phyloP scores from a whole-genome alignment of 202 grass and related monocot genomes.

The Elaeis oleifera region DNA sequence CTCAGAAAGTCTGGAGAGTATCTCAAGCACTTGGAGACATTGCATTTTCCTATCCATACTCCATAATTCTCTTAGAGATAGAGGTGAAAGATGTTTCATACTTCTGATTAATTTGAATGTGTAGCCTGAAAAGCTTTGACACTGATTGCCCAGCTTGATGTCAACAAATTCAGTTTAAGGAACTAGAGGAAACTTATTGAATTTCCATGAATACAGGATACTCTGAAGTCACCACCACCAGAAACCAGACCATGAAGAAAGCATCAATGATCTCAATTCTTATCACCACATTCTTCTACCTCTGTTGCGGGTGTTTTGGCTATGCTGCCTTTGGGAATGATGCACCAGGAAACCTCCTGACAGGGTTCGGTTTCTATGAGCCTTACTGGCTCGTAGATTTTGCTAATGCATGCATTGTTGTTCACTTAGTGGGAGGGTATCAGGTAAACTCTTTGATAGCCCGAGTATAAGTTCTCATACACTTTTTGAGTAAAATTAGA shows the following conservation, averaged over 20 bases:
- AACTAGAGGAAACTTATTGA: too few species aligned
- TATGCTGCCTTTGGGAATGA: slow-evolving; percentile 66
- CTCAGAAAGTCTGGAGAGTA: slow-evolving; percentile 53
- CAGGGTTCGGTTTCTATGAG: slow-evolving; percentile 65
- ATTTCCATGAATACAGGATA: slow-evolving; percentile 30
- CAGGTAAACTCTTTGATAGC: slow-evolving; percentile 23
- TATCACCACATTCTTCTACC: slow-evolving; percentile 79
- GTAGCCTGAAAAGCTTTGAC: too few species aligned
- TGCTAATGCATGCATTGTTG: slow-evolving; percentile 65
- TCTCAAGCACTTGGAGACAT: slow-evolving; percentile 64
- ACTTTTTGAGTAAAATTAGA: too few species aligned
- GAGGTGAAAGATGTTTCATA: slow-evolving; percentile 22
- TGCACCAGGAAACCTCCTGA: slow-evolving; percentile 69
- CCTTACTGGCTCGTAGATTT: slow-evolving; percentile 77
- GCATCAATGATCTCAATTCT: slow-evolving; percentile 52
- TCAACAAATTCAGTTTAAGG: too few species aligned
- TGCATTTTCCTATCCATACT: slow-evolving; percentile 58
- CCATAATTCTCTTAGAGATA: slow-evolving; percentile 64
- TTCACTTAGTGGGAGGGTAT: slow-evolving; percentile 67
- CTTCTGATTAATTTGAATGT: too few species aligned
- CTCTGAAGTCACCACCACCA: slow-evolving; percentile 49
- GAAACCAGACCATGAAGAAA: slow-evolving; percentile 91
- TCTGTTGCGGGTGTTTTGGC: slow-evolving; percentile 77
- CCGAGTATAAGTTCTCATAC: too few species aligned
- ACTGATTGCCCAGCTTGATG: too few species aligned